Conservation (phyloP, 192 early-diverging fungal genomes). For the Rhizophagus clarus region DNA sequence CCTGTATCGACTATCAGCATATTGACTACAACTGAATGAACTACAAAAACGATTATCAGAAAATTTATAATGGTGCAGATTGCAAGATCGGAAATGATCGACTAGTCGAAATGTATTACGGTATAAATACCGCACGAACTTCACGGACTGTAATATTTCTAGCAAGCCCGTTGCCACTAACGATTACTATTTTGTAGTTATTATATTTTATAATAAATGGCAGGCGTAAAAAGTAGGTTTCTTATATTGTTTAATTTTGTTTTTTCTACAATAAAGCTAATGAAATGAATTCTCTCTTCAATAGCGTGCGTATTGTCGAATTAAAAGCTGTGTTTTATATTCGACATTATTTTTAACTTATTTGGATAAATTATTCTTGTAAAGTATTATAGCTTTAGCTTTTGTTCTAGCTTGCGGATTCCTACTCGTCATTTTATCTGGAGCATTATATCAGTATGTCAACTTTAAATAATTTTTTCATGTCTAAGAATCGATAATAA, state of each 20-base stretch:
- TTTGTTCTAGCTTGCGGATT: constrained; percentile 92
- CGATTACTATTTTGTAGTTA: no score
- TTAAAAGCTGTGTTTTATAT: not conserved
- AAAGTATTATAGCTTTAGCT: constrained; percentile 81
- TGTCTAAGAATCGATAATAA: not conserved
- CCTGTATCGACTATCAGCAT: not conserved
- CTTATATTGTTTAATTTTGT: not conserved
- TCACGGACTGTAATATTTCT: not conserved
- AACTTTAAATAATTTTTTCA: not conserved
- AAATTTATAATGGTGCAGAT: not conserved
- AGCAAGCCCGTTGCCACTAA: no score
- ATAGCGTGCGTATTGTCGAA: constrained; percentile 22
- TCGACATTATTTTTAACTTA: not conserved
- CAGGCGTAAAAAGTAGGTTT: constrained; percentile 31
- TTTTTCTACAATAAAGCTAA: not conserved
- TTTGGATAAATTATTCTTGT: not conserved
- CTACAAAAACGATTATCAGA: not conserved
- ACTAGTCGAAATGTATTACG: no score
- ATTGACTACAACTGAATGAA: not conserved
- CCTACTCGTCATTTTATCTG: constrained; percentile 92
- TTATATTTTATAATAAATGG: constrained; percentile 1
- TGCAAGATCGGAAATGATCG: no score
- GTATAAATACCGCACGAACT: not conserved
- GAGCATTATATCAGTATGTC: constrained; percentile 83
- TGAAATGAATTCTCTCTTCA: not conserved